These are phyloP conservation scores for Verticillium isaacii DNA, from an alignment of 2,329 filamentous ascomycete species.

Conservation along the genomic window DNA sequence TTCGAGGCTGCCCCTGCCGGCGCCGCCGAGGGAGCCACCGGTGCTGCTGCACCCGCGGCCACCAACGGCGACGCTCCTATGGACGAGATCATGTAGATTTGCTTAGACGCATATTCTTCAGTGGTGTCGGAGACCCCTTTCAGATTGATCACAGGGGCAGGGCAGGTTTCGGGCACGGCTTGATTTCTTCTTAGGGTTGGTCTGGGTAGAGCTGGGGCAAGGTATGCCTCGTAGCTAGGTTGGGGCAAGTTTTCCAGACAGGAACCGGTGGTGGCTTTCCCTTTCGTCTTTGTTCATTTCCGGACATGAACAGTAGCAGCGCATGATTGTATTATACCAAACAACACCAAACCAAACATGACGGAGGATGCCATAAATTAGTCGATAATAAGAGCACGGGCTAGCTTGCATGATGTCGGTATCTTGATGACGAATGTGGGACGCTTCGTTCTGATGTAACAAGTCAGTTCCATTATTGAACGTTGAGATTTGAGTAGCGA, in stretches of 20 bases:
- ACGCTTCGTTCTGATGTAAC: no score
- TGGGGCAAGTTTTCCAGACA: neutral
- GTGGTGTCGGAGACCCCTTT: neutral
- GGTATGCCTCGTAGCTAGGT: neutral
- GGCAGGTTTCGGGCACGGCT: neutral
- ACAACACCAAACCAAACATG: neutral
- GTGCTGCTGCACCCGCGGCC: slow-evolving; percentile 38
- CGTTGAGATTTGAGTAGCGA: no score
- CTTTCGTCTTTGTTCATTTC: neutral
- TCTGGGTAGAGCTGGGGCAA: neutral
- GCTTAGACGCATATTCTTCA: neutral
- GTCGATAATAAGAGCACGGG: neutral
- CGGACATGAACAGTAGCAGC: neutral
- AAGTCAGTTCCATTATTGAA: no score
- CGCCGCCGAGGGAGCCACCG: slow-evolving; percentile 39
- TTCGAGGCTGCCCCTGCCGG: slow-evolving; percentile 53
- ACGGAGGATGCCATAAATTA: neutral
- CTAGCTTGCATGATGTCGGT: neutral
- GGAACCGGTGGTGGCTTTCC: neutral
- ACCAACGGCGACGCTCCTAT: slow-evolving; percentile 54
- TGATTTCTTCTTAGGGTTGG: neutral
- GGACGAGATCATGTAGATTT: slow-evolving; percentile 54
- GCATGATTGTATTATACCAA: neutral
- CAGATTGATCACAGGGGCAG: neutral
- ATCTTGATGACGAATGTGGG: neutral